Conservation (phyloP, 2,329 filamentous ascomycete species). For the Chaetomium olivaceum region DNA sequence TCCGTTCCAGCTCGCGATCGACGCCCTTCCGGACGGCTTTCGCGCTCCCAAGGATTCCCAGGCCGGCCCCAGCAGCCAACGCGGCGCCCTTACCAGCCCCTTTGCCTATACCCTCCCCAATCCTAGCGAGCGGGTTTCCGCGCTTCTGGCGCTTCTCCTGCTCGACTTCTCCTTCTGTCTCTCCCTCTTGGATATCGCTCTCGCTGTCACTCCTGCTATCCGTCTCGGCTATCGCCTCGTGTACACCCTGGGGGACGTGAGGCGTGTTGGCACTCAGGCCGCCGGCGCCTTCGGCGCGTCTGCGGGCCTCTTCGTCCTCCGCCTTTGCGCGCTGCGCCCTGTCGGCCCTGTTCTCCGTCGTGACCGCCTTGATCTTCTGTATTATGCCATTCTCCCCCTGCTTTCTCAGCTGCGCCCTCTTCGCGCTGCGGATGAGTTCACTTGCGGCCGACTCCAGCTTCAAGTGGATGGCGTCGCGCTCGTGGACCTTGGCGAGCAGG, state of each 20-base stretch:
- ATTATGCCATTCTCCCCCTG: slow-evolving; percentile 65
- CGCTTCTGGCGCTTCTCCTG: slow-evolving; percentile 35
- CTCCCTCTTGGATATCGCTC: slow-evolving; percentile 28
- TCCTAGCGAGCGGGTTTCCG: slow-evolving; percentile 43
- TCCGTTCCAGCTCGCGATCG: slow-evolving; percentile 55
- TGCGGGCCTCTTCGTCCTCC: slow-evolving; percentile 52
- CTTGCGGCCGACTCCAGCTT: slow-evolving; percentile 81
- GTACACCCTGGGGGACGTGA: slow-evolving; percentile 54
- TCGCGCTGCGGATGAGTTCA: slow-evolving; percentile 75
- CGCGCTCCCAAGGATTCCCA: slow-evolving; percentile 47
- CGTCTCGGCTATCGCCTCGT: slow-evolving; percentile 44
- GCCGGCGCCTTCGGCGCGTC: slow-evolving; percentile 50
- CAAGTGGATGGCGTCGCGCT: slow-evolving; percentile 69
- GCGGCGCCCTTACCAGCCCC: slow-evolving; percentile 51
- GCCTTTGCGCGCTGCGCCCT: slow-evolving; percentile 48
- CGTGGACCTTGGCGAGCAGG: slow-evolving; percentile 79
- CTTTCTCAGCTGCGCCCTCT: slow-evolving; percentile 74
- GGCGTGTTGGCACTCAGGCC: slow-evolving; percentile 54
- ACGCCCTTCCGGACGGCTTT: slow-evolving; percentile 52
- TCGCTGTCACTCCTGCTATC: slow-evolving; percentile 29
- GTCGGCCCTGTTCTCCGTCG: slow-evolving; percentile 54
- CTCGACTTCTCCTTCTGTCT: slow-evolving; percentile 33
- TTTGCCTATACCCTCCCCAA: slow-evolving; percentile 52
- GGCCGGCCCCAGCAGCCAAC: slow-evolving; percentile 46
- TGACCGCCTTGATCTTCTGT: slow-evolving; percentile 48